Evolutionary conservation across 164 flowering plant genomes (phyloP).

Genomic region (Paratinospora sagittata): DNA sequence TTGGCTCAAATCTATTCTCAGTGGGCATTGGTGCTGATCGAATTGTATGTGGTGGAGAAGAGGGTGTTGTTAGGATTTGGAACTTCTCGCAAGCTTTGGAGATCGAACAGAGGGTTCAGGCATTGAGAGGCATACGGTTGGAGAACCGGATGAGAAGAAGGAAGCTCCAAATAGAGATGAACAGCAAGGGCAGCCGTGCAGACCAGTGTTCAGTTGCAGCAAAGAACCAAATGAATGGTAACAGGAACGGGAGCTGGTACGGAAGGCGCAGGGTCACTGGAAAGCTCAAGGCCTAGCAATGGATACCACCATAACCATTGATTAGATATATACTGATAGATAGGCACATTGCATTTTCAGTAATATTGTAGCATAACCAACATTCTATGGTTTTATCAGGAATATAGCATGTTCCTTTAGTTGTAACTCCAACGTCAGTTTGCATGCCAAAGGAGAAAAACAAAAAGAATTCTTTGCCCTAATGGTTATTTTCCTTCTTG

Average conservation of each 20-base stretch:
- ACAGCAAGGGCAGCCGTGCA: no score
- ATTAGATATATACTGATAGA: not conserved
- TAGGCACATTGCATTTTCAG: not conserved
- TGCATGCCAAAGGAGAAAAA: not conserved
- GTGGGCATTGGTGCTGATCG: no score
- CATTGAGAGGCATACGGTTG: constrained; percentile 60
- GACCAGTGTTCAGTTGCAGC: no score
- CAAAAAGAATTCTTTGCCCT: not conserved
- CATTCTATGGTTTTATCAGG: not conserved
- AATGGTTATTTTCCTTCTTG: not conserved
- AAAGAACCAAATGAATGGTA: no score
- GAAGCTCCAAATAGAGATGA: no score
- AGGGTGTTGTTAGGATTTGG: constrained; percentile 81
- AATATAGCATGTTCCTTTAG: not conserved
- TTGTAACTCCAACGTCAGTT: not conserved
- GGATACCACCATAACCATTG: no score
- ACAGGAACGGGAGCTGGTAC: no score
- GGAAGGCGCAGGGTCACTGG: no score
- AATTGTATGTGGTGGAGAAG: constrained; percentile 98
- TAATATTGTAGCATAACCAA: not conserved
- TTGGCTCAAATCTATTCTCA: no score
- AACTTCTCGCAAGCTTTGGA: constrained; percentile 85
- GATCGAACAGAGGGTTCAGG: constrained; percentile 50
- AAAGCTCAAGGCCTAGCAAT: no score
- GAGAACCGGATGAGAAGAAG: no score